These are phyloP conservation scores for Lycium ferocissimum DNA, from an alignment of 257 asterid species.

Conservation along the genomic window DNA sequence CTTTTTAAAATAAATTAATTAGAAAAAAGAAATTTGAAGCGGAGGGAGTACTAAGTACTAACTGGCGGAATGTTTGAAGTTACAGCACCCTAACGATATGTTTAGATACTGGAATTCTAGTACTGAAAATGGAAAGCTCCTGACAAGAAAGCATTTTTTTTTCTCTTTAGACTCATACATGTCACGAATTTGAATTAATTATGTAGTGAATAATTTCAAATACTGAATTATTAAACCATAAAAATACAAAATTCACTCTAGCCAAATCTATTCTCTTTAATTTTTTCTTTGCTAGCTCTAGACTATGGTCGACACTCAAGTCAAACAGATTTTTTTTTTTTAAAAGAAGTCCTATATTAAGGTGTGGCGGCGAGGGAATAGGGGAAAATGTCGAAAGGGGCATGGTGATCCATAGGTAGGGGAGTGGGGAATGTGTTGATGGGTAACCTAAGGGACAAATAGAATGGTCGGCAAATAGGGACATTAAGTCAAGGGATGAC, in stretches of 20 bases:
- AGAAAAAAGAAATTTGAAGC: too few species aligned
- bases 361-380: not conserved
- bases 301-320: not conserved
- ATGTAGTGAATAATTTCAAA: not conserved
- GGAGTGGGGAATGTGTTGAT: not conserved
- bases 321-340: not conserved
- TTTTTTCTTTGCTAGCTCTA: not conserved
- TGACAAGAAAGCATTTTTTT: not conserved
- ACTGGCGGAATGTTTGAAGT: too few species aligned
- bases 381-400: not conserved
- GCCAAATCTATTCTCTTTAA: not conserved
- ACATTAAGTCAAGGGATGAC: conserved; percentile 8
- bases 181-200: too few species aligned
- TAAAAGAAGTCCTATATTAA: not conserved
- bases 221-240: not conserved
- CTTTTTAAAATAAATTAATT: too few species aligned
- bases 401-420: not conserved
- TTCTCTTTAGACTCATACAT: too few species aligned
- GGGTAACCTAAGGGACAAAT: not conserved
- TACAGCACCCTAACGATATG: too few species aligned
- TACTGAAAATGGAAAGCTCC: not conserved
- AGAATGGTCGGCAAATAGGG: not conserved
- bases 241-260: not conserved
- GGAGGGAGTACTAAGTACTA: too few species aligned
- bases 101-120: not conserved